Evolutionary conservation across 2,329 filamentous ascomycete species (phyloP), one percentile per base, ranked within the genome.

Genomic region (Monilinia polystroma): DNA sequence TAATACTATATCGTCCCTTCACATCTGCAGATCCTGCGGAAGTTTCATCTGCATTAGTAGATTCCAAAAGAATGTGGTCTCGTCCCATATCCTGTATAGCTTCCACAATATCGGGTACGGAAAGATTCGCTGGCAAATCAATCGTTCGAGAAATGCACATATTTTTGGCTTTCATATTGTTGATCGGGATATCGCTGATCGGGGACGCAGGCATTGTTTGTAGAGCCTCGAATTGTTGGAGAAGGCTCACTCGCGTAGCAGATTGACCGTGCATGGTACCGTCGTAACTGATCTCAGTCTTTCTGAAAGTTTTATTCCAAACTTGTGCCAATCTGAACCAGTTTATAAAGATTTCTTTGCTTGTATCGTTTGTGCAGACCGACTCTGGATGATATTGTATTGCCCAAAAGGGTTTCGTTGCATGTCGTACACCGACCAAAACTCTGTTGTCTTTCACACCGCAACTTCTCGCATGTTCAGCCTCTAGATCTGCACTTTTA

Each of bases 361-460:
- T 83, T 68, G 82, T 80, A 38, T 80, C 78, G 43, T 85, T 86
- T 45, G 88, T 90, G 76, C 88, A 91, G 41, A 87, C 82, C 0
- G 88, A 90, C 73, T 91, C 89, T 0, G 89, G 88, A 73, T 91
- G 88, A 72, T 90, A 91, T 70, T 91, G 89, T 10, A 91, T 81
- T 1, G 85, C 89, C 82, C 85, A 90, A 68, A 89, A 88, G 3
- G 89, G 89, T 68, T 85, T 86, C 3, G 73, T 70, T 12, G 68
- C 76, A 74, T 91, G 89, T 68, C 79, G 80, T 10, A 84, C 83
- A 10, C 82, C 87, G 85, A 90, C 89, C 38, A 90, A 74, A 5
- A 87, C 81, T n/a, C 72, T 69, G 16, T 70, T 68, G 67, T 75
- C 73, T 56, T 76, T 74, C 29, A 73, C 73, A 18, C 71, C 74